Base-by-base conservation (phyloP, 768 basidiomycete species). In the Suillus paluster region DNA sequence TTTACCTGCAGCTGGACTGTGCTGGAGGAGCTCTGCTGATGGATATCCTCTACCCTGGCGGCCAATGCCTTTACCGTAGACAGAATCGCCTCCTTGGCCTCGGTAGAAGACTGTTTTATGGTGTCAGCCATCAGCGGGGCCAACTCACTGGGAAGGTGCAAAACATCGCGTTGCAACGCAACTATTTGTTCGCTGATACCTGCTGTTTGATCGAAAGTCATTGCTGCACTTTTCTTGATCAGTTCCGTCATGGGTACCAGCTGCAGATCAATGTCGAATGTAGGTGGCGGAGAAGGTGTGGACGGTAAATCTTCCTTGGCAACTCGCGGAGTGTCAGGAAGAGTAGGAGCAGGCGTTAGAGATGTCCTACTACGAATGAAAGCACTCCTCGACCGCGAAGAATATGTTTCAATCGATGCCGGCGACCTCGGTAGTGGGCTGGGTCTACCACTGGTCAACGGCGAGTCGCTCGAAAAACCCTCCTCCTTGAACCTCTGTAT, bases 201-300 rank as follows among this genome's bases (percentile, higher is more conserved):
- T 14, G 71, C 73, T 1, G 74, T 75, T 36, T 77, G 74, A 44
- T 73, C 74, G n/a, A 75, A 75, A 48, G 76, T 71, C 27, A 77
- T 75, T 36, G 69, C 73, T 49, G 71, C 76, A n/a, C 63, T 68
- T 19, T 77, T 74, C 57, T 73, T 74, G 66, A 75, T 76, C 19
- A 76, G 66, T 52, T 77, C 73, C 12, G 64, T 75, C 45, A 75
- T 41, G 2, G 76, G 72, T 19, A 61, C 73, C 19, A 75, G 49
- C 36, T 63, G 63, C 5, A 65, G 64, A n/a, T 64, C 64, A 23
- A 66, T 49, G 12, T 67, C 66, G 8, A 62, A 19, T 11, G 53
- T 36, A 36, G 58, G 55, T 25, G 57, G 52, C 14, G 67, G 59
- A 17, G 54, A 55, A 55, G 68, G 65, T 2, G 62, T 66, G 11